Conservation (phyloP, 495 filamentous ascomycete species). For the Daldinia decipiens region DNA sequence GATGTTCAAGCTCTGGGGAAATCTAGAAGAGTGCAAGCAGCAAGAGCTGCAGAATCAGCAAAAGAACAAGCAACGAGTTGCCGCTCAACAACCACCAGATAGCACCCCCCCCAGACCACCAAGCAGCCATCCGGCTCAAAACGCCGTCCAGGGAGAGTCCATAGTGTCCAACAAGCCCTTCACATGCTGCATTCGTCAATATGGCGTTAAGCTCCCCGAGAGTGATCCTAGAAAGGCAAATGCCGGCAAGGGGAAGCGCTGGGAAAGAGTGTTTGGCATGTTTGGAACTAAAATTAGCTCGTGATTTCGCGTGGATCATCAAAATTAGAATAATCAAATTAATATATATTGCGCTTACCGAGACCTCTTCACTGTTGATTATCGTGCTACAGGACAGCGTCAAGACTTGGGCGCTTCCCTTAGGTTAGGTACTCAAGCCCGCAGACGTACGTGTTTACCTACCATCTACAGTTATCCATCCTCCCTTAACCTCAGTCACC, state of each 20-base stretch:
- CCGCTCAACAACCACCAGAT: slow-evolving; percentile 32
- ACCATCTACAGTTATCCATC: too few species aligned
- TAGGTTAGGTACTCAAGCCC: too few species aligned
- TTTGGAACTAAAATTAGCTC: slow-evolving; percentile 63
- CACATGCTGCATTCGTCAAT: slow-evolving; percentile 70
- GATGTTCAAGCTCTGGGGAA: slow-evolving; percentile 85
- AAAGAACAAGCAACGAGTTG: slow-evolving; percentile 38
- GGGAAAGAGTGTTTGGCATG: slow-evolving; percentile 64
- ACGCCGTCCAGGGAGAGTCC: slow-evolving; percentile 36
- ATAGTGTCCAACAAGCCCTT: slow-evolving; percentile 62
- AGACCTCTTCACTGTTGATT: too few species aligned
- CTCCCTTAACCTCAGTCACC: background rate
- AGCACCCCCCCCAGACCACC: slow-evolving; percentile 29
- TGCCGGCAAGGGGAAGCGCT: slow-evolving; percentile 51
- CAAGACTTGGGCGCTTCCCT: too few species aligned
- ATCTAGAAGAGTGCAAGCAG: slow-evolving; percentile 77
- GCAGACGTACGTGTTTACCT: too few species aligned
- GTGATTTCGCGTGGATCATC: background rate
- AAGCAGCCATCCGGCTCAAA: slow-evolving; percentile 1
- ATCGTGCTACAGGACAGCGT: too few species aligned
- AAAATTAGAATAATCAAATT: too few species aligned
- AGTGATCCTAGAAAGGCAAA: slow-evolving; percentile 45
- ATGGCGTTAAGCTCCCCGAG: slow-evolving; percentile 58
- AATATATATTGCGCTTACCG: too few species aligned
- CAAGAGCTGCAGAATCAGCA: slow-evolving; percentile 30